Conservation (phyloP, 2,329 filamentous ascomycete genomes). For the Neofusicoccum parvum region DNA sequence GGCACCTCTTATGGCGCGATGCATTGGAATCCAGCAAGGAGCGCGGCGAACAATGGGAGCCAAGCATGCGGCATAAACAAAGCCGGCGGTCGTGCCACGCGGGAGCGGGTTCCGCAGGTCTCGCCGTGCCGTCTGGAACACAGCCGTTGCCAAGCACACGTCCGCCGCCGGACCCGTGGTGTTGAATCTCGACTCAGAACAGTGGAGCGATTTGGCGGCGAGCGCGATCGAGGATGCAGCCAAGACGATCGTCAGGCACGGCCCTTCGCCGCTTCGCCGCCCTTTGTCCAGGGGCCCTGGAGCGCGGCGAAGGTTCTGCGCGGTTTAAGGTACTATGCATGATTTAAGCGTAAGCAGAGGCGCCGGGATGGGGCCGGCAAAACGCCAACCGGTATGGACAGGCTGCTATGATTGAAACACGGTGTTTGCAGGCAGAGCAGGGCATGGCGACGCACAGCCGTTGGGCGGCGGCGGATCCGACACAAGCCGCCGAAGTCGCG, state of each 20-base stretch:
- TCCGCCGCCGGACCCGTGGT: neutral
- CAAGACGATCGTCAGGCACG: slow-evolving; percentile 14
- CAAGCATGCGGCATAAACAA: slow-evolving; percentile 11
- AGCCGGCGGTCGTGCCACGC: slow-evolving; percentile 5
- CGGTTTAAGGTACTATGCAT: neutral
- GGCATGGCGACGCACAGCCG: neutral
- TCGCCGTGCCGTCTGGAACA: neutral
- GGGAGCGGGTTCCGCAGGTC: neutral
- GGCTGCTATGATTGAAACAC: neutral
- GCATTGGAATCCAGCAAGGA: slow-evolving; percentile 14
- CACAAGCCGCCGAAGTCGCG: slow-evolving; percentile 5
- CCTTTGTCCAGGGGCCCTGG: neutral
- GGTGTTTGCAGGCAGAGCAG: neutral
- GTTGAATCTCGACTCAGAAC: neutral
- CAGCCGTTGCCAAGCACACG: neutral
- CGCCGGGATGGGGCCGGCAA: neutral
- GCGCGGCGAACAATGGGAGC: neutral
- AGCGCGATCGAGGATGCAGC: neutral
- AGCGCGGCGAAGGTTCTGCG: neutral
- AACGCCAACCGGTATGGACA: neutral
- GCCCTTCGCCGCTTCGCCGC: neutral
- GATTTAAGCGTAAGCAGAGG: neutral
- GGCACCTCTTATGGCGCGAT: neutral
- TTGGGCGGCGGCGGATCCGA: neutral
- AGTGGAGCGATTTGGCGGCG: no score